Conservation (phyloP, 23 red algal species). For the Gracilaria domingensis region DNA sequence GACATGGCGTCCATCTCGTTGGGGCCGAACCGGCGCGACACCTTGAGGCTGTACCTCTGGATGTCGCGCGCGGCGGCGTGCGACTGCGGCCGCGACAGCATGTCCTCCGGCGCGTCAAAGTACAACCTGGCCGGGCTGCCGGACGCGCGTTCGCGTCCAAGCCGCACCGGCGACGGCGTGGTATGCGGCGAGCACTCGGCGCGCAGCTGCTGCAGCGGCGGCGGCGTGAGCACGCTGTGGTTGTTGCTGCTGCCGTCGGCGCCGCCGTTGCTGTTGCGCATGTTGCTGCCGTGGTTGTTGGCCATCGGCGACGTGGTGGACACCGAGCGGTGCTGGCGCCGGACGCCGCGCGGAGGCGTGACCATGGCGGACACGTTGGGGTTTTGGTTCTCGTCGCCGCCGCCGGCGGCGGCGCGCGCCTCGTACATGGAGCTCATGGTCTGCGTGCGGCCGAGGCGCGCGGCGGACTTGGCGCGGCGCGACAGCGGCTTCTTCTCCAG, state of each 20-base stretch:
- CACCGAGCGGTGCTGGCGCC: slow-evolving; percentile 65
- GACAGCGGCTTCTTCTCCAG: slow-evolving; percentile 70
- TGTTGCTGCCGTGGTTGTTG: no score
- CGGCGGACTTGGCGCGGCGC: slow-evolving; percentile 61
- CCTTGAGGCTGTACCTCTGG: slow-evolving; percentile 69
- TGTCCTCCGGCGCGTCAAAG: slow-evolving; percentile 72
- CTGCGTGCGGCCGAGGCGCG: slow-evolving; percentile 60
- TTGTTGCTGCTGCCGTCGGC: no score
- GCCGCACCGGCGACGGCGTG: slow-evolving; percentile 55
- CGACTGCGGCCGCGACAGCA: slow-evolving; percentile 62
- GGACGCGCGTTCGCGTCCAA: background rate
- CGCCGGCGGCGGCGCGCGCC: slow-evolving; percentile 8
- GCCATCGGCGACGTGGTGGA: slow-evolving; percentile 36
- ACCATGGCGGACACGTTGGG: slow-evolving; percentile 71
- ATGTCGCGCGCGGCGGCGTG: slow-evolving; percentile 69
- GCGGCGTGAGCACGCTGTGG: background rate
- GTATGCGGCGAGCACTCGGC: slow-evolving; percentile 22
- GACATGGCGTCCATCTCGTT: slow-evolving; percentile 2
- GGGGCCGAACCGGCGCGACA: slow-evolving; percentile 48
- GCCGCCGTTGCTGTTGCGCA: background rate
- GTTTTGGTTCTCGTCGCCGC: slow-evolving; percentile 63
- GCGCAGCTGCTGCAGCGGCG: slow-evolving; percentile 13
- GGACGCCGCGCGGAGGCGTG: slow-evolving; percentile 52
- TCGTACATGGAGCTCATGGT: slow-evolving; percentile 81
- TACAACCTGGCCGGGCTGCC: slow-evolving; percentile 49